Base-by-base conservation (phyloP, 1,284 basidiomycete genomes). In the Rugosomyces carneus region DNA sequence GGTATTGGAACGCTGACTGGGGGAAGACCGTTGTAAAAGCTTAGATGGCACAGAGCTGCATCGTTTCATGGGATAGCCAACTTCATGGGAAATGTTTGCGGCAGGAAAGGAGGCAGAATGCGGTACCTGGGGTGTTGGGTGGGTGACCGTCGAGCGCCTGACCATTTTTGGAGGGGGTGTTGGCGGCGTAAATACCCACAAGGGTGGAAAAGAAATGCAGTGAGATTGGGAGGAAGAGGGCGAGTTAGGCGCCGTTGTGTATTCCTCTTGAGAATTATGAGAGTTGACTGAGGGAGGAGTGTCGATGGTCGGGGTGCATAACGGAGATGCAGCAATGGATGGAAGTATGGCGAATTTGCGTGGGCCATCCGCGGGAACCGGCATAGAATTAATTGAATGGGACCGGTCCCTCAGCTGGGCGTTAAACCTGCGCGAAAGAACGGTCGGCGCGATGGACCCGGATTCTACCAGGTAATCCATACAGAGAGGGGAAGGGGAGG, bases 291-390 rank as follows among this genome's bases (percentile, higher is more conserved):
- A 39, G 40, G 42, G 35, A 8, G 45, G 34, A 23, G 54, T 51
- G 51, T 11, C 55, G 53, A 64, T 62, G 5, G 66, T 69, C 13
- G 78, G 75, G 2, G 77, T 75, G 57, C 70, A 69, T 44, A 75
- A 57, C n/a, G 80, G 79, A 3, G 79, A 81, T 27, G 77, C 76
- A 47, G 70, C 66, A 51, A 80, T 81, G 40, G 77, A 71, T 18
- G 78, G 73, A 44, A 80, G 67, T 52, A 67, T 59, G 36, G 53
- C 56, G 36, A 62, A 57, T 44, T 61, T 62, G 42, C 58, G 61
- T 40, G 57, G 54, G 19, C 37, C 40, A 1, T 52, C 50, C 47
- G 51, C 18, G 10, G 26, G 31, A 32, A 37, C n/a, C 36, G 53
- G 49, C 23, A 36, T 32, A 20, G 29, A 10, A 47, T 50, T 37